phyloP scores from a whole-genome alignment of 2,329 filamentous ascomycete species.

The Fusarium sp. region DNA sequence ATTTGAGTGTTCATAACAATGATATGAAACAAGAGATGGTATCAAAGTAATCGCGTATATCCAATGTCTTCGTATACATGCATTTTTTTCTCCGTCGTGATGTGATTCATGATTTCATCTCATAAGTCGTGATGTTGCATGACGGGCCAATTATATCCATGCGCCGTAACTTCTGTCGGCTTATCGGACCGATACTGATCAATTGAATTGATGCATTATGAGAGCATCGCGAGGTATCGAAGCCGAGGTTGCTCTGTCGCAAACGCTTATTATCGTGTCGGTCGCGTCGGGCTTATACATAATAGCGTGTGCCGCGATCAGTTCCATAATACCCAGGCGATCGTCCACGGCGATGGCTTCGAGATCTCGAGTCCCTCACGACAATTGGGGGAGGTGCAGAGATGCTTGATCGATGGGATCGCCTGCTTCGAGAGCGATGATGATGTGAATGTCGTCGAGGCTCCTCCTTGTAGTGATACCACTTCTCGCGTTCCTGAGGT shows the following conservation, averaged over 20 bases:
- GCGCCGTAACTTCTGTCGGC: background rate
- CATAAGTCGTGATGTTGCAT: constrained; percentile 20
- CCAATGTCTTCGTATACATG: background rate
- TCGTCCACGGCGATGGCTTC: constrained; percentile 24
- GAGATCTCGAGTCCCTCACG: constrained; percentile 29
- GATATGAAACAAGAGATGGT: background rate
- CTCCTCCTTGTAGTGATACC: constrained; percentile 46
- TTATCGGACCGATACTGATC: background rate
- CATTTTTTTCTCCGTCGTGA: background rate
- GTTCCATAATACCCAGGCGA: constrained; percentile 30
- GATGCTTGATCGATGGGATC: constrained; percentile 36
- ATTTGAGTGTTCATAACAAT: background rate
- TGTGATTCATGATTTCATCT: constrained; percentile 1
- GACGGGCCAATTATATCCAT: background rate
- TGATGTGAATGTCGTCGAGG: constrained; percentile 21
- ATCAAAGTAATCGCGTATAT: background rate
- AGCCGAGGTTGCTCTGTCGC: background rate
- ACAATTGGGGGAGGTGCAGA: constrained; percentile 40
- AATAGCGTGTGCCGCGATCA: constrained; percentile 29
- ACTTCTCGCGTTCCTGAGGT: constrained; percentile 44
- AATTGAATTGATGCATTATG: background rate
- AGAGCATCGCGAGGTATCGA: background rate
- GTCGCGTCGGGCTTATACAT: constrained; percentile 4
- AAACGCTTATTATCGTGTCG: background rate
- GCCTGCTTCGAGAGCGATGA: constrained; percentile 38